Conservation (phyloP, 441 rosid species). For the Brassica balearica region DNA sequence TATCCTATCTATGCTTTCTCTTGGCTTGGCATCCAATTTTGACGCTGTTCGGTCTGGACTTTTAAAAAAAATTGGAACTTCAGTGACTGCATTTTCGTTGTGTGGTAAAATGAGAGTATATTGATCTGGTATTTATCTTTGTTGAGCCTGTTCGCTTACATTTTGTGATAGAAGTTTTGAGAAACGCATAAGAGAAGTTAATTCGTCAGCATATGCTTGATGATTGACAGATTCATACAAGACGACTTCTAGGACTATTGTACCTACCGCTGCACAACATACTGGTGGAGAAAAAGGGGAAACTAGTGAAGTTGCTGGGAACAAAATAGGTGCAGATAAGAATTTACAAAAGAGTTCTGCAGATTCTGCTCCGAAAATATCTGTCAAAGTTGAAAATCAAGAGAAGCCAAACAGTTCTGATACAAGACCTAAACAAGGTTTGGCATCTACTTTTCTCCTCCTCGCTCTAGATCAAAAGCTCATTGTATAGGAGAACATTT, state of each 20-base stretch:
- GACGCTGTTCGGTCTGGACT: constrained; percentile 1
- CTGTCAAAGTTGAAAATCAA: constrained; percentile 47
- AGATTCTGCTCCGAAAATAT: constrained; percentile 43
- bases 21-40: background rate
- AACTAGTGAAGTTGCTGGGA: constrained; percentile 43
- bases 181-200: background rate
- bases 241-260: constrained; percentile 47
- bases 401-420: constrained; percentile 66
- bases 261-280: constrained; percentile 41
- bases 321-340: constrained; percentile 37
- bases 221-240: constrained; percentile 53
- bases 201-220: constrained; percentile 19
- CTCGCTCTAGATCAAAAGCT: constrained; percentile 14
- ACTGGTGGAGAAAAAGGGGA: constrained; percentile 43
- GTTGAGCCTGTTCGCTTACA: constrained; percentile 1
- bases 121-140: constrained; percentile 1
- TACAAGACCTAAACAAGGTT: constrained; percentile 79
- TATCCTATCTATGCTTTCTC: background rate
- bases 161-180: constrained; percentile 18
- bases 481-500: constrained; percentile 2
- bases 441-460: constrained; percentile 31
- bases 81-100: constrained; percentile 12
- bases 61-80: background rate
- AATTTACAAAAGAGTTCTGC: constrained; percentile 41
- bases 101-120: constrained; percentile 4